Evolutionary conservation across 768 basidiomycete species (phyloP).

Genomic region (Suillus alpinus): DNA sequence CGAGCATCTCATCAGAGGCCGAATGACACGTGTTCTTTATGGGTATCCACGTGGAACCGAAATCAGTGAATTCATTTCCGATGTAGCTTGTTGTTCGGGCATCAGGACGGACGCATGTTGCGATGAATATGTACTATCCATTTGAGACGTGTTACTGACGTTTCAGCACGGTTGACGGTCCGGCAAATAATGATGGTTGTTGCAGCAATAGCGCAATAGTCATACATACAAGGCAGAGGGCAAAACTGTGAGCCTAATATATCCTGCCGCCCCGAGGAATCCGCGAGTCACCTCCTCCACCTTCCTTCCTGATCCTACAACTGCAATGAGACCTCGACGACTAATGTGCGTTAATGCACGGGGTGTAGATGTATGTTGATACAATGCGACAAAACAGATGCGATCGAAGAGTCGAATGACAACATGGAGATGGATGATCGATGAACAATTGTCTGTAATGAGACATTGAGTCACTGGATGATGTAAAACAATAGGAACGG

Average conservation of each 20-base stretch:
- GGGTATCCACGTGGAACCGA: slow-evolving; percentile 7
- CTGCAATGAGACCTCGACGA: slow-evolving; percentile 19
- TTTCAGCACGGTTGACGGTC: slow-evolving; percentile 15
- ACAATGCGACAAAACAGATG: slow-evolving; percentile 28
- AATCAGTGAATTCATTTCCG: neutral
- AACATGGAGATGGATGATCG: slow-evolving; percentile 24
- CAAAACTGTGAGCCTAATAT: slow-evolving; percentile 23
- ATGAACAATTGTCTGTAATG: slow-evolving; percentile 16
- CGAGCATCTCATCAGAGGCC: slow-evolving; percentile 20
- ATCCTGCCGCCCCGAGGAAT: slow-evolving; percentile 9
- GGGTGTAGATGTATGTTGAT: slow-evolving; percentile 31
- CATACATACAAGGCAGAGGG: slow-evolving; percentile 32
- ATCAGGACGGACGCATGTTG: slow-evolving; percentile 8
- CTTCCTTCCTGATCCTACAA: slow-evolving; percentile 25
- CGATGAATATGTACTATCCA: neutral
- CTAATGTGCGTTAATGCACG: slow-evolving; percentile 36
- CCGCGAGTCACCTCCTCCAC: slow-evolving; percentile 16
- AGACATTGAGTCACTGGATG: neutral
- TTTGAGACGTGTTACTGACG: slow-evolving; percentile 9
- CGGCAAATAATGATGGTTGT: slow-evolving; percentile 13
- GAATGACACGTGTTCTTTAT: slow-evolving; percentile 14
- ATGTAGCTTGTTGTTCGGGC: neutral
- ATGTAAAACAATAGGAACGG: slow-evolving; percentile 10
- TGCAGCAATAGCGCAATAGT: slow-evolving; percentile 6
- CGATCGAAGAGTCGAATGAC: slow-evolving; percentile 31